Base-by-base conservation (phyloP, 108 stramenopile genomes). In the Nitzschia putrida region DNA sequence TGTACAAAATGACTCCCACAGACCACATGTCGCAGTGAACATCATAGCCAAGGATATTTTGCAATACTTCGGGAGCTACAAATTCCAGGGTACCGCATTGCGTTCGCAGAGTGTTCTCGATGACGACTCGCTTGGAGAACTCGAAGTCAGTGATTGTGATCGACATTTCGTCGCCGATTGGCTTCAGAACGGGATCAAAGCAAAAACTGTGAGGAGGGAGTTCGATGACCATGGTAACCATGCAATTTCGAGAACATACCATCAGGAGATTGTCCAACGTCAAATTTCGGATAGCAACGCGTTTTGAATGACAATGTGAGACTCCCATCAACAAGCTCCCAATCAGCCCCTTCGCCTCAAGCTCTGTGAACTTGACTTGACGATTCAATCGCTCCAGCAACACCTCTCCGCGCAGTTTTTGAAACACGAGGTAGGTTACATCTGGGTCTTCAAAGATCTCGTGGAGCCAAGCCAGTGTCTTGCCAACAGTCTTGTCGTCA, bases 141-240 rank as follows among this genome's bases (percentile, higher is more conserved):
- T 97, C 98, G 80, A 99, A 99, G 76, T 99, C 98, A 12, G 91
- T 95, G 25, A 98, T 34, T 18, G 95, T 98, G 70, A 98, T 86
- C 0, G 57, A 57, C n/a, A 86, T 74, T 60, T 94, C 90, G 49
- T 88, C 77, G 25, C 76, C 72, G 47, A 75, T 76, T 44, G 76
- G 68, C 61, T 71, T 13, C n/a, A n/a, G n/a, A n/a, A 38, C 4
- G 51, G 41, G 23, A 13, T 20, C 13, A 14, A 16, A 14, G 69
- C 43, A 71, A 66, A 63, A 91, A 37, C 29, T 16, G 34, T 37
- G 8, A 16, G 14, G 4, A 34, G 29, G 14, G 7, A 5, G 37
- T 72, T 41, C 57, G 81, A 83, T 10, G 18, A 85, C 60, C 43
- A 91, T 69, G 0, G 71, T 57, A 42, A 56, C 68, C 59, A n/a